A percentile compares a stretch with the other conserved stretches of the same genome.
Evolutionary conservation across 139 green algal species (phyloP).

Genomic region (Picochlorum sp.): DNA sequence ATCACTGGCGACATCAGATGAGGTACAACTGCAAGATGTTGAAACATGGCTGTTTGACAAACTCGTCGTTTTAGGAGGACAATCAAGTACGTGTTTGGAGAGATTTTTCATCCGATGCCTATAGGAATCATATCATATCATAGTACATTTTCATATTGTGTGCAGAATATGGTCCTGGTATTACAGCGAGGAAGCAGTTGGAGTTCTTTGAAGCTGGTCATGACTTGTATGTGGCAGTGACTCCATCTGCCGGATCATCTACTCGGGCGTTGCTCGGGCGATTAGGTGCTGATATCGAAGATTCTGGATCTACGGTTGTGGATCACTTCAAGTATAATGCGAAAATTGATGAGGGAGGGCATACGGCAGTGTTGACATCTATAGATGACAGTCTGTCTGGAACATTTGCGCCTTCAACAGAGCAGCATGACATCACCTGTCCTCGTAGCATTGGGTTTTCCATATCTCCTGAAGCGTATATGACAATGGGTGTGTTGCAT

Average conservation of each 20-base stretch:
- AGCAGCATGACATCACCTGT: not conserved
- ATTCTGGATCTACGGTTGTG: conserved; percentile 31
- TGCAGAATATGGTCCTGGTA: conserved; percentile 48
- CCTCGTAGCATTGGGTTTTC: conserved; percentile 51
- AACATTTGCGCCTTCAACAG: not conserved
- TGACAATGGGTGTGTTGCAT: conserved; percentile 18
- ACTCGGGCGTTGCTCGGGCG: conserved; percentile 42
- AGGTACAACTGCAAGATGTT: conserved; percentile 60
- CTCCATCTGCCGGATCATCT: conserved; percentile 40
- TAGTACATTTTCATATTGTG: conserved; percentile 6
- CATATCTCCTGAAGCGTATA: conserved; percentile 46
- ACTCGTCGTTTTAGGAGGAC: conserved; percentile 63
- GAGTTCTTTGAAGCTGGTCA: conserved; percentile 79
- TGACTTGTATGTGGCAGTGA: conserved; percentile 66
- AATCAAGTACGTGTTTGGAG: conserved; percentile 16
- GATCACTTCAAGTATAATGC: conserved; percentile 31
- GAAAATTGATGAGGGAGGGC: conserved; percentile 1
- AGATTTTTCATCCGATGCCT: not conserved
- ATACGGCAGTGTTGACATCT: conserved; percentile 14
- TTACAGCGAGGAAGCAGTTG: conserved; percentile 51
- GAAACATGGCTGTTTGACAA: conserved; percentile 76
- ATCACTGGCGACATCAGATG: conserved; percentile 14
- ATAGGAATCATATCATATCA: not conserved
- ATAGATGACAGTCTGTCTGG: too few relatives aligned
- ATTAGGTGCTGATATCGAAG: conserved; percentile 71